Percentiles rank a stretch among this genome's conserved stretches.
Conservation (phyloP, 306 rosid species). For the Malus sieversii region DNA sequence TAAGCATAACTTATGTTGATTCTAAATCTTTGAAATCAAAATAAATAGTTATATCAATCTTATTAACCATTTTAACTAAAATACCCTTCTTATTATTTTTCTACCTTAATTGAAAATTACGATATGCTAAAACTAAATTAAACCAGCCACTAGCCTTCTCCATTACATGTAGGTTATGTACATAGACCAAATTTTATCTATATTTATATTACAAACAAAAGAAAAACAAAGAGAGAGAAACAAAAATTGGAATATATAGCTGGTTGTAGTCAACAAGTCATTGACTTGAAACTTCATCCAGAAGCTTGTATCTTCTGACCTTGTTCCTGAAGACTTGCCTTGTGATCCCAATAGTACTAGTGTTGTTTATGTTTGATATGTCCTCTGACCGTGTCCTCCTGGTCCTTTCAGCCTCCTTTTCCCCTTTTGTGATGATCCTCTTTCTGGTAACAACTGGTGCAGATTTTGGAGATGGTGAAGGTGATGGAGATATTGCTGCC, state of each 20-base stretch:
- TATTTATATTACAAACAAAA: neutral
- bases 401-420: conserved; percentile 31
- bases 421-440: conserved; percentile 44
- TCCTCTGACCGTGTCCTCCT: conserved; percentile 60
- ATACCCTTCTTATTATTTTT: neutral
- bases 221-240: neutral
- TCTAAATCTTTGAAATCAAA: rapidly evolving
- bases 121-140: neutral
- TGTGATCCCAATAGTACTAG: conserved; percentile 20
- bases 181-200: neutral
- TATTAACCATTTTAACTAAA: neutral
- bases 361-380: conserved; percentile 18
- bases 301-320: conserved; percentile 92
- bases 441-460: conserved; percentile 30
- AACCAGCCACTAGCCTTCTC: neutral
- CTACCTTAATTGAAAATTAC: neutral
- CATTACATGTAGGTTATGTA: neutral
- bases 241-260: neutral
- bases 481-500: neutral
- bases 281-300: conserved; percentile 91
- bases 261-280: neutral
- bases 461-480: conserved; percentile 25
- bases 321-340: conserved; percentile 67
- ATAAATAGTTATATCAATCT: neutral
- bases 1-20: no score